These are phyloP conservation scores for Cercospora brassicicola DNA, from an alignment of 2,329 filamentous ascomycete species.

Conservation along the genomic window DNA sequence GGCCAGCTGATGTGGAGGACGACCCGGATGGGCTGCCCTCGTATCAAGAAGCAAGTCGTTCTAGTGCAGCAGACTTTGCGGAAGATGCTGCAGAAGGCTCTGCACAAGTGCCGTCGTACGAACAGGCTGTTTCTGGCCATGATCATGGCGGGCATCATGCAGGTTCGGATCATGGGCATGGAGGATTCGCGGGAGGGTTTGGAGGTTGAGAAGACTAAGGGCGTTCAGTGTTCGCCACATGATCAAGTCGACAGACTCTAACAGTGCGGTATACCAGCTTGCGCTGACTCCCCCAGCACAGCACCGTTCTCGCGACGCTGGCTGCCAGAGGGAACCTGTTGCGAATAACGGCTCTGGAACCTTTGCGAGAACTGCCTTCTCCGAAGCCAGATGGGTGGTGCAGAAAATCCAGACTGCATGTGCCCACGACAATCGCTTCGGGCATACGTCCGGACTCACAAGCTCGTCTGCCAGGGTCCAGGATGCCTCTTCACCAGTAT, in stretches of 20 bases:
- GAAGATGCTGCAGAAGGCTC: not conserved
- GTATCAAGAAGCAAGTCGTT: constrained; percentile 10
- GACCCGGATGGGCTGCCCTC: constrained; percentile 3
- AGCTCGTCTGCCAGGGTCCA: too few species aligned
- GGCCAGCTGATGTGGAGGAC: not conserved
- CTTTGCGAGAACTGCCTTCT: too few species aligned
- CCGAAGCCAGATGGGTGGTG: too few species aligned
- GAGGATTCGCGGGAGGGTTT: not conserved
- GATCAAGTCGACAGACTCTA: not conserved
- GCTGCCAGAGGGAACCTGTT: too few species aligned
- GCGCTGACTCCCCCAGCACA: not conserved
- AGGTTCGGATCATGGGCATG: not conserved
- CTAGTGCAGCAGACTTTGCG: not conserved
- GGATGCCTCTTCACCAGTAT: too few species aligned
- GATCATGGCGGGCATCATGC: not conserved
- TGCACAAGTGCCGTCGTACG: constrained; percentile 8
- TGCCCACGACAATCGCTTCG: too few species aligned
- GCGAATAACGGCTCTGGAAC: too few species aligned
- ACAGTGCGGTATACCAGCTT: not conserved
- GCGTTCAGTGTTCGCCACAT: not conserved
- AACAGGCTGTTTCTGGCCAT: constrained; percentile 4
- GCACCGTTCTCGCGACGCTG: not conserved
- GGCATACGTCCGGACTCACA: too few species aligned
- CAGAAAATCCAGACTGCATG: too few species aligned
- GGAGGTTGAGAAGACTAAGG: not conserved